Evolutionary conservation across 345 rosid genomes (phyloP).

Genomic region (Pistacia atlantica): DNA sequence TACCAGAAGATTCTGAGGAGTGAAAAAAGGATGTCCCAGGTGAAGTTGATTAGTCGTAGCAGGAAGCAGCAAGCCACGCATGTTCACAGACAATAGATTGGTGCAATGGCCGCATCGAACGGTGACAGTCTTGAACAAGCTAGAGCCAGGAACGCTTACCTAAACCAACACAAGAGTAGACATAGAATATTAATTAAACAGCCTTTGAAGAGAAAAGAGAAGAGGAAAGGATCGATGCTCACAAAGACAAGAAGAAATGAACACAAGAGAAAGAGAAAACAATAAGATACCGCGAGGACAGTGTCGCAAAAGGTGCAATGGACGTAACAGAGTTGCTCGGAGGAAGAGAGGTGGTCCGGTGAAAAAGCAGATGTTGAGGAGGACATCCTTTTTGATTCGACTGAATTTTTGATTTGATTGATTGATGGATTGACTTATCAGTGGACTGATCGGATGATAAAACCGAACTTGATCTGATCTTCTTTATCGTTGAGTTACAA

Average conservation of each 20-base stretch:
- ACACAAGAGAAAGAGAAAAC: constrained; percentile 11
- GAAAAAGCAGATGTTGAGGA: constrained; percentile 75
- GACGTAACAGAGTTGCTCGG: constrained; percentile 98
- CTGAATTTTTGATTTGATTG: constrained; percentile 58
- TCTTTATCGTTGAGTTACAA: constrained; percentile 63
- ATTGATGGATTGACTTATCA: constrained; percentile 82
- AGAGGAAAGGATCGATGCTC: neutral
- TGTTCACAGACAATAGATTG: constrained; percentile 83
- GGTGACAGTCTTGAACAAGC: constrained; percentile 94
- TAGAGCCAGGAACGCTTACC: constrained; percentile 97
- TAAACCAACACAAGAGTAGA: constrained; percentile 21
- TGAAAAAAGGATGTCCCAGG: constrained; percentile 68
- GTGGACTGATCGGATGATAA: constrained; percentile 48
- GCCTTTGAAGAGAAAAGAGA: neutral
- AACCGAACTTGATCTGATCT: constrained; percentile 59
- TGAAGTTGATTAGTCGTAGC: constrained; percentile 71
- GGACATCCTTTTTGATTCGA: constrained; percentile 46
- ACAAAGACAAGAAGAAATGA: neutral
- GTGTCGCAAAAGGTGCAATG: constrained; percentile 94
- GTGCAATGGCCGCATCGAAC: constrained; percentile 98
- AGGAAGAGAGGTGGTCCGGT: constrained; percentile 89
- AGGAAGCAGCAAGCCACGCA: constrained; percentile 69
- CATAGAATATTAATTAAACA: neutral
- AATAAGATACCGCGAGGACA: constrained; percentile 72
- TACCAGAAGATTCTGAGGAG: constrained; percentile 78